Evolutionary conservation across 257 asterid species (phyloP).

Genomic region (Gentiana dahurica): DNA sequence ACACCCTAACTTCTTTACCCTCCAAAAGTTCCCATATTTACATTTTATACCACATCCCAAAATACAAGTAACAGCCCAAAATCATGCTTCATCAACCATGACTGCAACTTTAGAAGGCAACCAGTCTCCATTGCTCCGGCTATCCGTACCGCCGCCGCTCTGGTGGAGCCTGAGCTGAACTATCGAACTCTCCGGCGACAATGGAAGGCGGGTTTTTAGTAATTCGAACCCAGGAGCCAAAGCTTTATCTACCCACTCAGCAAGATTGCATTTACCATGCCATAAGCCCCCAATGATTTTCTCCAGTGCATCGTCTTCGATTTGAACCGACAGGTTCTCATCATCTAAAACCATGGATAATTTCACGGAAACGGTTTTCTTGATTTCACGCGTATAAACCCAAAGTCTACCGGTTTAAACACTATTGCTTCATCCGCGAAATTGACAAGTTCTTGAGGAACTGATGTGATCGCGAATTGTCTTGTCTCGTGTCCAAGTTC

Average conservation of each 20-base stretch:
- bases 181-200: constrained; percentile 4
- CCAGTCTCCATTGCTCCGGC: constrained; percentile 37
- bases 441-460: constrained; percentile 61
- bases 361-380: constrained; percentile 50
- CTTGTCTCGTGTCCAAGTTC: constrained; percentile 34
- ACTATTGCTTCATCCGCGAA: constrained; percentile 58
- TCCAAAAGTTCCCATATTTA: constrained; percentile 32
- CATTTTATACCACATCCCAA: constrained; percentile 26
- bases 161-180: constrained; percentile 53
- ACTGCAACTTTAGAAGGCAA: constrained; percentile 59
- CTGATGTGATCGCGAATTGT: constrained; percentile 37
- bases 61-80: constrained; percentile 6
- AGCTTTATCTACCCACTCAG: constrained; percentile 57
- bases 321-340: constrained; percentile 34
- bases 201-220: constrained; percentile 27
- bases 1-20: not conserved
- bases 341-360: constrained; percentile 39
- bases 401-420: constrained; percentile 56
- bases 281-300: constrained; percentile 66
- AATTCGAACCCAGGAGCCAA: constrained; percentile 48
- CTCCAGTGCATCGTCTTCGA: constrained; percentile 57
- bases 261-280: constrained; percentile 50
- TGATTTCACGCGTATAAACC: constrained; percentile 63
- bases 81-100: constrained; percentile 12
- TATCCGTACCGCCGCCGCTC: constrained; percentile 18